phyloP scores from a whole-genome alignment of 164 flowering plant species.

The Magnolia sinica region DNA sequence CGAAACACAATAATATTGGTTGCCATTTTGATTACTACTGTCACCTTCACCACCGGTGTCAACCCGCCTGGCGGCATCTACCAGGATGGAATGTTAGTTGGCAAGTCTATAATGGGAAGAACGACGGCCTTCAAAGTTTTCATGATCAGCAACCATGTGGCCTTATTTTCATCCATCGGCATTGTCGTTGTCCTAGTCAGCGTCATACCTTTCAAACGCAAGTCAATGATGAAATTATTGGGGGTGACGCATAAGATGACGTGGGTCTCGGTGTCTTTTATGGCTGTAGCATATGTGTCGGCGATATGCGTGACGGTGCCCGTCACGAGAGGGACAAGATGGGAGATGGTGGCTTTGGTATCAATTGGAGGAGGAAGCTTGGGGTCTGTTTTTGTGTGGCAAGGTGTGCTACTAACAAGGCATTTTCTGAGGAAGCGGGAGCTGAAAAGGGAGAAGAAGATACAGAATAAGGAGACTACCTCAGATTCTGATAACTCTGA shows the following conservation, averaged over 20 bases:
- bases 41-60: slow-evolving; percentile 16
- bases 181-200: slow-evolving; percentile 11
- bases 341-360: slow-evolving; percentile 11
- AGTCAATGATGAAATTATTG: slow-evolving; percentile 1
- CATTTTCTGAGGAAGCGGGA: slow-evolving; percentile 8
- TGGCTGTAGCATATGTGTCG: slow-evolving; percentile 13
- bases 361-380: not conserved
- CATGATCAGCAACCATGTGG: slow-evolving; percentile 11
- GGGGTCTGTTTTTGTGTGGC: slow-evolving; percentile 5
- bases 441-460: slow-evolving; percentile 2
- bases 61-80: slow-evolving; percentile 9
- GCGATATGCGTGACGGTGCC: slow-evolving; percentile 13
- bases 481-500: not conserved
- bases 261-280: slow-evolving; percentile 13
- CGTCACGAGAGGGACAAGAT: not conserved
- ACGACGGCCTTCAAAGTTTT: slow-evolving; percentile 15
- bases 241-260: slow-evolving; percentile 2
- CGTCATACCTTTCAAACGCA: slow-evolving; percentile 8
- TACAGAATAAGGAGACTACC: not conserved
- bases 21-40: slow-evolving; percentile 13
- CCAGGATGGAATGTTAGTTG: not conserved
- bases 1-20: slow-evolving; percentile 13
- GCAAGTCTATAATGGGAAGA: not conserved
- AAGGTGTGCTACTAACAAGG: slow-evolving; percentile 4
- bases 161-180: slow-evolving; percentile 5